These are phyloP conservation scores for Parietichytrium sp. DNA, from an alignment of 108 stramenopile species.

Conservation along the genomic window DNA sequence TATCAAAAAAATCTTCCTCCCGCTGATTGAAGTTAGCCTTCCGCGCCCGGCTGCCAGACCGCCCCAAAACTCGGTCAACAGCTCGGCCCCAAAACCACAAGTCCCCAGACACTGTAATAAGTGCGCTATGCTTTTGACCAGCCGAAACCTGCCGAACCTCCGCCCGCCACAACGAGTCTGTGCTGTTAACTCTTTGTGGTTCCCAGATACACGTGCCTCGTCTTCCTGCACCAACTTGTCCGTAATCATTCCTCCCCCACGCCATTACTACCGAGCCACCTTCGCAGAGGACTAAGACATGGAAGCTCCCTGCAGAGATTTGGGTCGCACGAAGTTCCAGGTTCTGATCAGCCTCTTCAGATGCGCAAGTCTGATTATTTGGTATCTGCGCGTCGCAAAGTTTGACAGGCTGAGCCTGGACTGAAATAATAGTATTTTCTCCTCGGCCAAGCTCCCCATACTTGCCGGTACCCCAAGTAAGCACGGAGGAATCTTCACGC, in stretches of 20 bases:
- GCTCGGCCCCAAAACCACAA: slow-evolving; percentile 13
- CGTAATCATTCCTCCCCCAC: slow-evolving; percentile 18
- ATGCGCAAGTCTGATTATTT: too few relatives aligned
- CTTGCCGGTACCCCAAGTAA: neutral
- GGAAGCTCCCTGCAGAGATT: too few relatives aligned
- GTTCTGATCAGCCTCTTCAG: too few relatives aligned
- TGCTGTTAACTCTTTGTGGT: neutral
- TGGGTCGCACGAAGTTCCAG: too few relatives aligned
- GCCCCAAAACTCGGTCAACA: too few relatives aligned
- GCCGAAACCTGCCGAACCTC: neutral
- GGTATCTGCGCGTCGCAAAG: too few relatives aligned
- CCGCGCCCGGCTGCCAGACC: too few relatives aligned
- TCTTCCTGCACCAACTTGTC: neutral
- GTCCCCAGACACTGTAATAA: neutral
- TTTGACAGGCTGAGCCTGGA: neutral
- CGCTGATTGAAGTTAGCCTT: too few relatives aligned
- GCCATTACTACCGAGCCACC: too few relatives aligned
- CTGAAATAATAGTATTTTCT: neutral
- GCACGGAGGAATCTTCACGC: neutral
- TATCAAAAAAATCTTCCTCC: neutral
- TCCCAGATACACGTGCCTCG: neutral
- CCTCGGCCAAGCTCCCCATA: slow-evolving; percentile 10
- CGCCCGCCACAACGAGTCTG: neutral
- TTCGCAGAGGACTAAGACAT: too few relatives aligned
- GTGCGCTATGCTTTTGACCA: neutral